Conservation (phyloP, 1,284 basidiomycete genomes). For the Trametes hirsuta region DNA sequence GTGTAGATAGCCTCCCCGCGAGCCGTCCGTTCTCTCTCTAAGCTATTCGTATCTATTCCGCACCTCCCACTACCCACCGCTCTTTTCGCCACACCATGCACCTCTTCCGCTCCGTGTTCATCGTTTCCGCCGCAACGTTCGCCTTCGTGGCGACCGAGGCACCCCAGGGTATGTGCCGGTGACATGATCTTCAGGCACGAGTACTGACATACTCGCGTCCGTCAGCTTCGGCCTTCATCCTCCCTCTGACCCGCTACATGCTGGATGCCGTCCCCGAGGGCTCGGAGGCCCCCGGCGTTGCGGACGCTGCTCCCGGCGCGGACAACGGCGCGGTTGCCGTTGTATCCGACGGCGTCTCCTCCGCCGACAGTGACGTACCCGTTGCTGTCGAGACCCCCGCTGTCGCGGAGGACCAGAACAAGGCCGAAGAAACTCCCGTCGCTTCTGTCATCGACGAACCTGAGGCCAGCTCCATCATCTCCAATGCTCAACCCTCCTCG, state of each 20-base stretch:
- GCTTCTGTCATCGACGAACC: not conserved
- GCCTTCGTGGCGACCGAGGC: conserved; percentile 11
- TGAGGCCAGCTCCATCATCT: not conserved
- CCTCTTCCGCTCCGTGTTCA: conserved; percentile 22
- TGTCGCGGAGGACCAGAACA: not conserved
- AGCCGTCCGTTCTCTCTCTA: conserved; percentile 10
- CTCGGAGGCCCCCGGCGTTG: not conserved
- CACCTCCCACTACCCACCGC: not conserved
- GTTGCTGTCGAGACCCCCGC: conserved; percentile 6
- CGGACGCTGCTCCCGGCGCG: too few species aligned
- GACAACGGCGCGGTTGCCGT: not conserved
- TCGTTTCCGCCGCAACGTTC: conserved; percentile 11
- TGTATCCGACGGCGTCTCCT: not conserved
- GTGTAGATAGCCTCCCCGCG: conserved; percentile 6
- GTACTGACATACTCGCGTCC: not conserved
- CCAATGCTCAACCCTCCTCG: not conserved
- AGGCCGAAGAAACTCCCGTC: not conserved
- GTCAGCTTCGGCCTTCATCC: conserved; percentile 18
- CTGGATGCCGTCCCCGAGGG: conserved; percentile 22
- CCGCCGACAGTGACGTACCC: not conserved
- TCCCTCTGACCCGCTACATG: conserved; percentile 23
- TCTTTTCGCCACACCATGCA: conserved; percentile 18
- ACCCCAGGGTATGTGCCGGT: conserved; percentile 6
- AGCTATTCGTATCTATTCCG: conserved; percentile 25
- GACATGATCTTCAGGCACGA: not conserved